Evolutionary conservation across 2,329 filamentous ascomycete genomes (phyloP), one percentile per base, ranked within the genome.

Genomic region (Penicillium sp.): DNA sequence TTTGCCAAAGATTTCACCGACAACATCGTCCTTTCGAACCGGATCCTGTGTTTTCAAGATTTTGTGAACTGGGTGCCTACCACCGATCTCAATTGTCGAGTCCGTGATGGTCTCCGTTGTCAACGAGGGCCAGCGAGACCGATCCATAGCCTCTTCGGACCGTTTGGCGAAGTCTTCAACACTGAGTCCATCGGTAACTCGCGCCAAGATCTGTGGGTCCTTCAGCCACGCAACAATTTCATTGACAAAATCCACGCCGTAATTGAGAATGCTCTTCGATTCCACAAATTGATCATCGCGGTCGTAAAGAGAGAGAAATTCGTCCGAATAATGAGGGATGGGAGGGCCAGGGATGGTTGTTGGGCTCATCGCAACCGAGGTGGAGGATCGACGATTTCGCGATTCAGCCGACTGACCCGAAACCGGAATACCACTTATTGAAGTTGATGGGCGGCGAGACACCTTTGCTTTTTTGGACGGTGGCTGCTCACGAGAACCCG

Each of bases 381-480:
- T 87, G 72, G 69, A 81, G 60, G 76, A 86, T 74, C 76, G 64
- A 43, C 64, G 85, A 69, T 88, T 90, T 53, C 83, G 80, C 32
- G 79, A 76, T 51, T 83, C 81, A 57, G 86, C 82, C 2, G 82
- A 83, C 53, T 89, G 83, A 56, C 85, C 85, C 57, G 86, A 85
- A 43, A 83, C 78, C 26, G 84, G 80, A 49, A 87, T 79, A n/a
- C 87, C 88, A 64, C 85, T 86, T 61, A 90, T 78, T 1, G 92
- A 96, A 56, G 88, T 86, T 32, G 87, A 92, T 0, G 89, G 75
- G 61, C 89, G 89, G 77, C 97, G 93, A 46, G 82, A 85, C n/a
- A 83, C 86, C 74, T 96, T 97, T 1, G 87, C 72, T 67, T 91
- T 92, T 74, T 96, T 97, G 38, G 85, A 73, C 2, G 88, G 84